These are phyloP conservation scores for Neurospora sp. DNA, from an alignment of 495 filamentous ascomycete genomes.

Conservation along the genomic window DNA sequence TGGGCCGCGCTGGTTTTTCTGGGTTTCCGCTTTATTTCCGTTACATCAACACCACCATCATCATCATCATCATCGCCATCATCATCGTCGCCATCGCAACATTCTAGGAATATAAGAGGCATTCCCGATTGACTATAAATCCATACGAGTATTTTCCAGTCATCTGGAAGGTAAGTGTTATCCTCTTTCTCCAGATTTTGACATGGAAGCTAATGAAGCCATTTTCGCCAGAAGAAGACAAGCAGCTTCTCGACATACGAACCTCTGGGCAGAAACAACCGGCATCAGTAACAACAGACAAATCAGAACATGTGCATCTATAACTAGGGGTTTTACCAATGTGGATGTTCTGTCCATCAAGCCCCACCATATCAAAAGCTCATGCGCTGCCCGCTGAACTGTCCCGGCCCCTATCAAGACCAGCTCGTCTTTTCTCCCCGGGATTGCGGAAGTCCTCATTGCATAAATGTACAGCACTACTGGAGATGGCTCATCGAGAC, in stretches of 20 bases:
- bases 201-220: neutral
- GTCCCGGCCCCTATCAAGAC: neutral
- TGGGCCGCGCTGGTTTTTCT: neutral
- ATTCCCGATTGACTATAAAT: neutral
- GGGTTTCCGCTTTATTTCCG: too few species aligned
- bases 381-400: neutral
- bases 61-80: neutral
- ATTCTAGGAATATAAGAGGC: neutral
- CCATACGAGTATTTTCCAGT: neutral
- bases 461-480: neutral
- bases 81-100: neutral
- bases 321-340: neutral
- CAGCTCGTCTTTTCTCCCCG: neutral
- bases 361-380: too few species aligned
- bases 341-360: neutral
- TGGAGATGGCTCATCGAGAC: neutral
- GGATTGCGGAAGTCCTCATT: neutral
- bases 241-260: neutral
- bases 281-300: neutral
- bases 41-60: neutral
- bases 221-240: neutral
- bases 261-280: neutral
- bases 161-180: neutral
- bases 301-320: neutral
- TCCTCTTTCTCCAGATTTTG: neutral